These are phyloP conservation scores for Nothophoma quercina DNA, from an alignment of 2,329 filamentous ascomycete genomes.

Conservation along the genomic window DNA sequence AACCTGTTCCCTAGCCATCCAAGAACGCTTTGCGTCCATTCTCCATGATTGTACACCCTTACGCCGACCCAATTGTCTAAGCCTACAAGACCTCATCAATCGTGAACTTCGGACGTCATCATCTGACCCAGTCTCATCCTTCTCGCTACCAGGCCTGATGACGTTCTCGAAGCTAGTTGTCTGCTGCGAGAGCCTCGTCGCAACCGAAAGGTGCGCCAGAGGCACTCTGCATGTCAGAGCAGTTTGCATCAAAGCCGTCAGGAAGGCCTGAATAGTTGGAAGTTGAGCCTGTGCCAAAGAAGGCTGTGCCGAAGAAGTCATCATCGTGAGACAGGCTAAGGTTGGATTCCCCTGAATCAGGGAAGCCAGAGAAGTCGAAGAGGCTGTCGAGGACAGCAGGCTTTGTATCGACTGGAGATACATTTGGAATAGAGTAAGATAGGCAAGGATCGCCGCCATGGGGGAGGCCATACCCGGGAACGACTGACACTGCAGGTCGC, in stretches of 20 bases:
- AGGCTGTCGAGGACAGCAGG: conserved; percentile 44
- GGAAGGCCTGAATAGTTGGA: conserved; percentile 45
- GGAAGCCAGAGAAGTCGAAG: conserved; percentile 53
- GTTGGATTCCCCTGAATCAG: conserved; percentile 38
- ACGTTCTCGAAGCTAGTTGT: conserved; percentile 42
- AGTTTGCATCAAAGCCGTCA: conserved; percentile 51
- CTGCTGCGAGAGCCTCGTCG: conserved; percentile 58
- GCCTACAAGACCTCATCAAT: conserved; percentile 36
- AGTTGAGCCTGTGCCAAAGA: conserved; percentile 40
- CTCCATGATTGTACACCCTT: conserved; percentile 37
- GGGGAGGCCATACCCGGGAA: conserved; percentile 50
- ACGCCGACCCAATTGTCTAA: conserved; percentile 39
- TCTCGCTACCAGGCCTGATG: conserved; percentile 32
- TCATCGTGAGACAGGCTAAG: conserved; percentile 43
- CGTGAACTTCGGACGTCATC: conserved; percentile 36
- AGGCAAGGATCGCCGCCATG: conserved; percentile 44
- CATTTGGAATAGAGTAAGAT: conserved; percentile 47
- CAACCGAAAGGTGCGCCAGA: conserved; percentile 57
- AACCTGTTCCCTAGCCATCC: conserved; percentile 23
- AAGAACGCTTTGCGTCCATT: conserved; percentile 21
- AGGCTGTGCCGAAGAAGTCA: conserved; percentile 46
- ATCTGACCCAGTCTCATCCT: conserved; percentile 30
- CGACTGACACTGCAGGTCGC: conserved; percentile 99
- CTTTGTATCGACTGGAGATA: conserved; percentile 50
- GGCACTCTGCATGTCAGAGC: conserved; percentile 55